phyloP scores from a whole-genome alignment of 2,329 filamentous ascomycete species.

The Aspergillus sp. region DNA sequence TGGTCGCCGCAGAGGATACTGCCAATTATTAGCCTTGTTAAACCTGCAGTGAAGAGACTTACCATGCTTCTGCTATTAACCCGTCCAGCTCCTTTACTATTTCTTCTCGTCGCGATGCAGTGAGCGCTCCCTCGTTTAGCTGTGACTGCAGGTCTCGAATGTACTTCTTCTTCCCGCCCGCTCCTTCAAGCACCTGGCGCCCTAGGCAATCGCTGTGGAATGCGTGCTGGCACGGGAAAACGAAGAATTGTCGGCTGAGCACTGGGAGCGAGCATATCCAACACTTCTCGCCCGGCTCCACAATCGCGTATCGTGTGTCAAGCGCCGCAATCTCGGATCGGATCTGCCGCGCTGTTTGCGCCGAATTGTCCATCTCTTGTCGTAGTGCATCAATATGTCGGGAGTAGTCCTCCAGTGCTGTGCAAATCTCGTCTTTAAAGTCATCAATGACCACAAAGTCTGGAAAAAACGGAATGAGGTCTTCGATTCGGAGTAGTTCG shows the following conservation, averaged over 20 bases:
- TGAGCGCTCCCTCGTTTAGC: conserved; percentile 72
- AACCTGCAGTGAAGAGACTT: conserved; percentile 34
- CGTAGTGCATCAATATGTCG: conserved; percentile 85
- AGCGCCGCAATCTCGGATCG: conserved; percentile 83
- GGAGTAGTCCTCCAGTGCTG: conserved; percentile 88
- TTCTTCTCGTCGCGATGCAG: conserved; percentile 71
- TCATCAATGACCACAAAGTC: conserved; percentile 99
- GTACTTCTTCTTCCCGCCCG: conserved; percentile 72
- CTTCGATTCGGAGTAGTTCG: conserved; percentile 89
- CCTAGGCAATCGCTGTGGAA: conserved; percentile 96
- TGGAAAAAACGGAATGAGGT: conserved; percentile 96
- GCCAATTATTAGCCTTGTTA: conserved; percentile 12
- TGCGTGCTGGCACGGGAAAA: conserved; percentile 96
- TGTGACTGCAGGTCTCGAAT: conserved; percentile 85
- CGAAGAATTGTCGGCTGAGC: conserved; percentile 90
- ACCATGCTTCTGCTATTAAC: conserved; percentile 89
- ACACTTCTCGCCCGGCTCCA: conserved; percentile 93
- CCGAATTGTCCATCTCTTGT: conserved; percentile 93
- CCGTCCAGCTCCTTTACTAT: conserved; percentile 87
- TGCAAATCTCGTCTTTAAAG: conserved; percentile 97
- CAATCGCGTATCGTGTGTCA: conserved; percentile 89
- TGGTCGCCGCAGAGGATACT: conserved; percentile 93
- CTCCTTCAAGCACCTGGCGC: conserved; percentile 77
- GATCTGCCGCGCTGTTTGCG: conserved; percentile 85
- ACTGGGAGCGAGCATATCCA: conserved; percentile 84